A percentile compares a stretch with the other conserved stretches of the same genome.
Conservation (phyloP, 768 basidiomycete species). For the Boletus sp. region DNA sequence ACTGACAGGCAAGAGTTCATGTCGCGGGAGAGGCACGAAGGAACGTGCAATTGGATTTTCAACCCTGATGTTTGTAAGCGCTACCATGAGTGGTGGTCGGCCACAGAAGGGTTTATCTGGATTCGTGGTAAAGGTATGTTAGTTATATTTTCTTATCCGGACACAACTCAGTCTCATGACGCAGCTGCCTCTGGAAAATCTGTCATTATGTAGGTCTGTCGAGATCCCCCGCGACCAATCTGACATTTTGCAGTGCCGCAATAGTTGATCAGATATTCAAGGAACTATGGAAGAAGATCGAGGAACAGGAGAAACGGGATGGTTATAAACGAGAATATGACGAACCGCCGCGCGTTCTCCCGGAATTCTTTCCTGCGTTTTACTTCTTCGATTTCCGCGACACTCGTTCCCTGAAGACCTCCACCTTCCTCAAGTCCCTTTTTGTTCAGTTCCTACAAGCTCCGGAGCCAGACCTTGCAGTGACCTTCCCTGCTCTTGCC, state of each 20-base stretch:
- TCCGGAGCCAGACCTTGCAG: constrained; percentile 17
- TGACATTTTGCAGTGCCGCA: constrained; percentile 19
- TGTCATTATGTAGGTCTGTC: constrained; percentile 20
- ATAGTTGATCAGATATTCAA: constrained; percentile 25
- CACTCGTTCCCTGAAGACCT: constrained; percentile 13
- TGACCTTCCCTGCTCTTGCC: constrained; percentile 22
- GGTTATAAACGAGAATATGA: constrained; percentile 14
- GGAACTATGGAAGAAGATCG: constrained; percentile 23
- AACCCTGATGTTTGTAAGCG: constrained; percentile 14
- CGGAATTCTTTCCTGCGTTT: constrained; percentile 26
- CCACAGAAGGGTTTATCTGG: constrained; percentile 25
- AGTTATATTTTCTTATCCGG: not conserved
- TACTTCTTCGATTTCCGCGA: constrained; percentile 32
- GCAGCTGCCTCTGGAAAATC: constrained; percentile 24
- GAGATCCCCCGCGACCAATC: not conserved
- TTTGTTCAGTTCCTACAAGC: constrained; percentile 29
- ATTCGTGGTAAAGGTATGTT: constrained; percentile 24
- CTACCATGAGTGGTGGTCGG: constrained; percentile 21
- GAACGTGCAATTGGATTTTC: constrained; percentile 27
- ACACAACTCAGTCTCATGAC: not conserved
- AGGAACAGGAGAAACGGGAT: constrained; percentile 18
- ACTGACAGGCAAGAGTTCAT: constrained; percentile 26
- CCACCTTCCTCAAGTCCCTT: constrained; percentile 24
- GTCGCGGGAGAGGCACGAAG: constrained; percentile 23
- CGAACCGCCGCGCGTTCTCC: constrained; percentile 17